phyloP scores from a whole-genome alignment of 495 filamentous ascomycete genomes.

The Cercophora scortea region DNA sequence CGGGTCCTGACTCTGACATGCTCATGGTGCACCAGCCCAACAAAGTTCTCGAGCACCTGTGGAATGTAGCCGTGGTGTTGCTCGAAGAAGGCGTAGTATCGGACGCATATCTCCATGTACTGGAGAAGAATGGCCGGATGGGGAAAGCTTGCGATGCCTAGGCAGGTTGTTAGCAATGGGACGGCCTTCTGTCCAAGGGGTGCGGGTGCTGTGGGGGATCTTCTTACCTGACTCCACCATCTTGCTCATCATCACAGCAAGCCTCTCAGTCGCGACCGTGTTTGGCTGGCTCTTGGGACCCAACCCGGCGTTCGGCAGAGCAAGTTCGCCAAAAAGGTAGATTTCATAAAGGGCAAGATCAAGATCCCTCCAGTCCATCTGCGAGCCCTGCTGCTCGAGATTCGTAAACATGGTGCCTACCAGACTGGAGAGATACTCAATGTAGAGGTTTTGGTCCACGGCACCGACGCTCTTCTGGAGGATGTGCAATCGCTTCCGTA shows the following conservation, averaged over 20 bases:
- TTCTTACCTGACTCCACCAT: conserved; percentile 84
- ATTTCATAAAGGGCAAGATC: conserved; percentile 96
- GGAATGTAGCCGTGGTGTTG: conserved; percentile 69
- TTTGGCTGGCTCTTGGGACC: conserved; percentile 75
- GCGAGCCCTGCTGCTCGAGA: conserved; percentile 57
- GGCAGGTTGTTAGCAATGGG: conserved; percentile 10
- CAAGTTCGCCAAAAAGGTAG: conserved; percentile 91
- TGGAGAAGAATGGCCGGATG: conserved; percentile 90
- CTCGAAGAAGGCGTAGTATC: conserved; percentile 91
- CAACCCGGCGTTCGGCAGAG: conserved; percentile 73
- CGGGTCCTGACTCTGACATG: conserved; percentile 76
- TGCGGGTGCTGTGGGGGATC: too few relatives aligned
- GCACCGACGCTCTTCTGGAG: conserved; percentile 84
- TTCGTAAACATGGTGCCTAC: conserved; percentile 76
- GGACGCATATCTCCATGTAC: conserved; percentile 96
- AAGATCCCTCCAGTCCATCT: conserved; percentile 88
- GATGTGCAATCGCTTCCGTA: conserved; percentile 78
- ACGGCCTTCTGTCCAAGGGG: neutral
- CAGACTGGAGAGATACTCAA: conserved; percentile 74
- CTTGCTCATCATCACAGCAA: conserved; percentile 84
- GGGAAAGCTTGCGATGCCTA: conserved; percentile 72
- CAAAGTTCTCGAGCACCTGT: conserved; percentile 84
- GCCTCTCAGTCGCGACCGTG: conserved; percentile 61
- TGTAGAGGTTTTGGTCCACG: conserved; percentile 76
- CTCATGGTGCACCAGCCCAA: conserved; percentile 78